phyloP scores from a whole-genome alignment of 2,329 filamentous ascomycete genomes.

The Verticillium dahliae region DNA sequence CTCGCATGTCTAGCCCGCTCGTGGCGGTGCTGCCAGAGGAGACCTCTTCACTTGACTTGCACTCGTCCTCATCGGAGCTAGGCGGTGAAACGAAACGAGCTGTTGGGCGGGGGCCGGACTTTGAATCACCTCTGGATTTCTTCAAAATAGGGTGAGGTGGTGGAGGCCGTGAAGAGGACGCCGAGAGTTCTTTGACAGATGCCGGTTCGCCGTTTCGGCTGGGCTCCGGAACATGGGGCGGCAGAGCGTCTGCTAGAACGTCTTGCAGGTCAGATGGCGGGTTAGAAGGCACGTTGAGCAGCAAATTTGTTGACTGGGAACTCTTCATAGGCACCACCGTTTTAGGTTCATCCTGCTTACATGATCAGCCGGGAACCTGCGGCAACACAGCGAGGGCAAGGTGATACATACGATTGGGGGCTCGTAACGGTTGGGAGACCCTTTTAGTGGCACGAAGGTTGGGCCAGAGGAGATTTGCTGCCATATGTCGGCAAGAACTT shows the following conservation, averaged over 20 bases:
- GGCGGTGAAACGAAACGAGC: conserved; percentile 54
- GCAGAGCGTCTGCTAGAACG: background rate
- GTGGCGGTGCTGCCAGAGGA: conserved; percentile 33
- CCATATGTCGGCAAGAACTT: conserved; percentile 47
- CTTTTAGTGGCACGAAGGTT: conserved; percentile 48
- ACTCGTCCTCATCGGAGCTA: conserved; percentile 37
- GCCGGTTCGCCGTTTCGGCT: conserved; percentile 6
- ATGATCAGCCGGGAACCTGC: background rate
- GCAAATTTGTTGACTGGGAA: background rate
- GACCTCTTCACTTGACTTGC: conserved; percentile 22
- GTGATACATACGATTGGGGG: conserved; percentile 33
- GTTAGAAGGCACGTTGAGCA: no score
- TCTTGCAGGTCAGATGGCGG: background rate
- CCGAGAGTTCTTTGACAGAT: conserved; percentile 18
- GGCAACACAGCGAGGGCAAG: background rate
- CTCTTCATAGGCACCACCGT: background rate
- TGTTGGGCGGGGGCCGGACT: conserved; percentile 48
- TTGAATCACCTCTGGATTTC: conserved; percentile 48
- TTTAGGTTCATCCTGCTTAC: background rate
- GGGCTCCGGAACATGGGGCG: background rate
- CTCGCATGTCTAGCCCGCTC: conserved; percentile 21
- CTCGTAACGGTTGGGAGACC: conserved; percentile 48
- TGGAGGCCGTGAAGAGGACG: conserved; percentile 39
- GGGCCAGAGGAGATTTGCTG: conserved; percentile 51
- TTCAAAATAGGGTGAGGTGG: conserved; percentile 53